Evolutionary conservation across 2,329 filamentous ascomycete genomes (phyloP), one percentile per base, ranked within the genome.

Genomic region (Alternaria panax): DNA sequence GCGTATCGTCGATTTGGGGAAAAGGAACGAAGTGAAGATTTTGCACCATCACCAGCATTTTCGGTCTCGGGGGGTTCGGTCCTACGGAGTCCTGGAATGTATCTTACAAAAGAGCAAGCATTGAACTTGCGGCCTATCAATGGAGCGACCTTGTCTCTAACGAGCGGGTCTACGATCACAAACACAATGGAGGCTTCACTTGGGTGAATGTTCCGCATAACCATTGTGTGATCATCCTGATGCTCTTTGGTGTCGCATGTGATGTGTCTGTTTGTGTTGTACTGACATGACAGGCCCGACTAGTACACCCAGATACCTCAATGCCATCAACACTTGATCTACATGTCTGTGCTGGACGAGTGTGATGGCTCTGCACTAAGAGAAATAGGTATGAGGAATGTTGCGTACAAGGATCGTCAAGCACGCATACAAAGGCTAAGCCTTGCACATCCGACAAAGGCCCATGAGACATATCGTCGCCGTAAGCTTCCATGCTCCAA

Each of bases 121-220:
- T 66, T 63, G 65, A 76, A 74, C 72, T 76, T 78, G 74, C 75
- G 78, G 78, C 77, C 80, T 80, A 82, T 82, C 77, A 79, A 79
- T 76, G 77, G 77, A 79, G 76, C 75, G 74, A 71, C 71, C 71
- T 71, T 62, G 70, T 68, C 68, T 72, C 75, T 72, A 67, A 70
- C 59, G 70, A 75, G 75, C 69, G 63, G 69, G 74, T 69, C 73
- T 72, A 67, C 59, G 72, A 78, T 78, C 76, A 80, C 78, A 81
- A 66, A 78, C 77, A 80, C 82, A 84, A 85, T 85, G 83, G 82
- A 85, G 83, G 83, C 82, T 82, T 84, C 84, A 85, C 83, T 74
- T 79, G 79, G 83, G 83, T 85, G 83, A 82, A 81, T 79, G 78
- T 78, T 80, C 83, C 83, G 83, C 78, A 81, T 82, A 85, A 85